Conservation (phyloP, 2,329 filamentous ascomycete genomes). For the Paecilomyces sp. region DNA sequence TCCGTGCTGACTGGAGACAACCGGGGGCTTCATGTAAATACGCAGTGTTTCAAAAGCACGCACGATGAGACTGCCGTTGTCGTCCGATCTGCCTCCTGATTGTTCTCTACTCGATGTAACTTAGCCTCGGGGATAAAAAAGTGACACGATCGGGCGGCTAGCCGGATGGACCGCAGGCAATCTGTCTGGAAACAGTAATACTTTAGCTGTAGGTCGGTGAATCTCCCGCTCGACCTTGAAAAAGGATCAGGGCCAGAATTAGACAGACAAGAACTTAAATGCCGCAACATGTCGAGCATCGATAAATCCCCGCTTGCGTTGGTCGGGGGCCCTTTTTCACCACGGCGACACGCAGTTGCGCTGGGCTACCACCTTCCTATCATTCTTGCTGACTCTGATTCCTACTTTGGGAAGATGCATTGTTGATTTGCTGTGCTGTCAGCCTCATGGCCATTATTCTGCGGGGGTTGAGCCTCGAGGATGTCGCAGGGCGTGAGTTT, state of each 20-base stretch:
- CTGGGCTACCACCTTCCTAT: not conserved
- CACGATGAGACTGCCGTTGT: not conserved
- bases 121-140: not conserved
- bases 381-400: not conserved
- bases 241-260: not conserved
- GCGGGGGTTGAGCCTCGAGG: not conserved
- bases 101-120: not conserved
- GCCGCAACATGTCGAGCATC: not conserved
- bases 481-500: not conserved
- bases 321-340: not conserved
- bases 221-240: not conserved
- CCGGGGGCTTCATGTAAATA: not conserved
- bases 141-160: not conserved
- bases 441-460: not conserved
- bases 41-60: not conserved
- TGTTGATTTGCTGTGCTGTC: not conserved
- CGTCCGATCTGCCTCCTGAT: not conserved
- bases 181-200: not conserved
- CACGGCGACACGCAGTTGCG: not conserved
- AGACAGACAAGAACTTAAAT: not conserved
- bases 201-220: not conserved
- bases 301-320: not conserved
- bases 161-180: not conserved
- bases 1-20: not conserved
- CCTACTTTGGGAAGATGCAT: not conserved